These are phyloP conservation scores for Kluyveromyces siamensis DNA, from an alignment of 805 yeast genomes.

Conservation along the genomic window DNA sequence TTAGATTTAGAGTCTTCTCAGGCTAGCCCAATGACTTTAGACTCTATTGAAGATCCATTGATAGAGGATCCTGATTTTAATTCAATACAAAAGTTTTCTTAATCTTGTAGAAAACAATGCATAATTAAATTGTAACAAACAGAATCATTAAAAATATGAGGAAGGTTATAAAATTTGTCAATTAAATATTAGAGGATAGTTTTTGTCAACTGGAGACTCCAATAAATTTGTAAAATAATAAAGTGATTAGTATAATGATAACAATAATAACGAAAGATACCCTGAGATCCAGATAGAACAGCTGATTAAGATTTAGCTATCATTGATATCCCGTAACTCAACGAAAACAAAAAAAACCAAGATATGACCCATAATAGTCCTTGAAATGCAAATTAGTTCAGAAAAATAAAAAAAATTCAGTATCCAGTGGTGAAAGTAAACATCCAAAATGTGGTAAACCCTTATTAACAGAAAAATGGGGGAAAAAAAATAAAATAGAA, in stretches of 20 bases:
- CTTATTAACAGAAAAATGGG: neutral
- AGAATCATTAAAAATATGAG: too few species aligned
- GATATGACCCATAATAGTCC: neutral
- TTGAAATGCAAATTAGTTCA: neutral
- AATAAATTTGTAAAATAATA: neutral
- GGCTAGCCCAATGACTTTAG: neutral
- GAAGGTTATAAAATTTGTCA: neutral
- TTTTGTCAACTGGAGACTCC: neutral
- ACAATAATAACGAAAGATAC: neutral
- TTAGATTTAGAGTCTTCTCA: neutral
- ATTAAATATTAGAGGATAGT: neutral
- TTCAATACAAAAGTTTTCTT: slow-evolving; percentile 1
- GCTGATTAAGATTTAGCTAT: neutral
- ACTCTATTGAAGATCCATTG: neutral
- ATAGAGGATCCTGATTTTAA: slow-evolving; percentile 5
- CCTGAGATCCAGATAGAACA: neutral
- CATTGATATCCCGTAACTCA: neutral
- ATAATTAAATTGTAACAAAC: too few species aligned
- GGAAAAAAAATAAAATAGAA: neutral
- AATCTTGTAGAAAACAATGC: neutral
- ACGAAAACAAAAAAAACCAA: neutral
- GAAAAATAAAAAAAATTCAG: slow-evolving; percentile 2
- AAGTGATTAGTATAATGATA: neutral
- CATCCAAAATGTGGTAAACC: neutral
- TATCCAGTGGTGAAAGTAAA: neutral